phyloP scores from a whole-genome alignment of 2,329 filamentous ascomycete genomes.

The Aureobasidium namibiae region DNA sequence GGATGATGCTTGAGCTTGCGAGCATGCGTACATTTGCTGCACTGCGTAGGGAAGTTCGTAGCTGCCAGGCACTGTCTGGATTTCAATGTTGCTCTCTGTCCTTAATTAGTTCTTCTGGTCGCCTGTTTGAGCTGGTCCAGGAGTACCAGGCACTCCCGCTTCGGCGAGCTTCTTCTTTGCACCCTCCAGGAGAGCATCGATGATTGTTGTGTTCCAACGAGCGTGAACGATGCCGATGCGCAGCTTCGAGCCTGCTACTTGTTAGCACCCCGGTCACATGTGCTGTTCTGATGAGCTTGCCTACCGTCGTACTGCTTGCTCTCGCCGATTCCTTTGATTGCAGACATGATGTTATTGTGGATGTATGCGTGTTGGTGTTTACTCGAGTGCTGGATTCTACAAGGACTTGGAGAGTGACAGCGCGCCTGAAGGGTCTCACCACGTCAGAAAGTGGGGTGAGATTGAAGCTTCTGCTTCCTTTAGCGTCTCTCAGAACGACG shows the following conservation, averaged over 20 bases:
- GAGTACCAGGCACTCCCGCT: constrained; percentile 58
- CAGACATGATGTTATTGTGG: constrained; percentile 34
- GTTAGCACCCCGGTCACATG: constrained; percentile 14
- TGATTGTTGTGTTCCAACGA: constrained; percentile 86
- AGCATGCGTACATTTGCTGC: constrained; percentile 56
- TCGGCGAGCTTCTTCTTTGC: constrained; percentile 68
- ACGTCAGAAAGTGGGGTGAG: neutral
- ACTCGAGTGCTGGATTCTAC: neutral
- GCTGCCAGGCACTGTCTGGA: constrained; percentile 83
- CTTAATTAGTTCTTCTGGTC: neutral
- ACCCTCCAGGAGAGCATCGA: constrained; percentile 74
- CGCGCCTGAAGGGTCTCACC: no score
- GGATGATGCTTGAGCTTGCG: constrained; percentile 59
- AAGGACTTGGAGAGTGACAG: neutral
- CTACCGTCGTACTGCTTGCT: constrained; percentile 50
- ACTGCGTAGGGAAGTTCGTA: constrained; percentile 92
- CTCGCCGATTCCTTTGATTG: constrained; percentile 56
- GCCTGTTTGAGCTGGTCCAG: no score
- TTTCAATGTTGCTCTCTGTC: constrained; percentile 70
- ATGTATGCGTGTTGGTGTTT: neutral
- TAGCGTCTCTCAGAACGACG: no score
- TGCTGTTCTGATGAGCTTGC: neutral
- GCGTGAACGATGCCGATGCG: constrained; percentile 94
- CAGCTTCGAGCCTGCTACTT: constrained; percentile 46
- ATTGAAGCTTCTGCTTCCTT: neutral